A percentile compares a stretch with the other conserved stretches of the same genome.
phyloP scores from a whole-genome alignment of 306 rosid species.

The Hippophae gyantsensis region DNA sequence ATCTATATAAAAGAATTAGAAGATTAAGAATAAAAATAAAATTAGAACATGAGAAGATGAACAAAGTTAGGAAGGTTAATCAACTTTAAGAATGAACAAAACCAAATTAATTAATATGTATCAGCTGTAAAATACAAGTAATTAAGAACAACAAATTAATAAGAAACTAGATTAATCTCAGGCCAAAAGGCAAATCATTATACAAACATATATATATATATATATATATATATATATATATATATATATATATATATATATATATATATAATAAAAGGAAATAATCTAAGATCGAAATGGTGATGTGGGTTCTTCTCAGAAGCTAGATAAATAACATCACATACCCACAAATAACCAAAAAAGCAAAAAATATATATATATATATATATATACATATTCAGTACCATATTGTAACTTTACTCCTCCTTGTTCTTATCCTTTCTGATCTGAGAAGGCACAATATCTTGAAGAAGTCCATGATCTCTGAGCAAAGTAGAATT shows the following conservation, averaged over 20 bases:
- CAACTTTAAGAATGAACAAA: neutral
- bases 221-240: too few species aligned
- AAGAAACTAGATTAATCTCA: slow-evolving; percentile 6
- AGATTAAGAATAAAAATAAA: too few species aligned
- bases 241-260: too few species aligned
- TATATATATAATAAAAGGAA: neutral
- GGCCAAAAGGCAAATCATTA: slow-evolving; percentile 4
- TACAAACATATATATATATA: neutral
- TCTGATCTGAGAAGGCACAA: slow-evolving; percentile 52
- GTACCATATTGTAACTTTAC: too few species aligned
- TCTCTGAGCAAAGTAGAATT: slow-evolving; percentile 29
- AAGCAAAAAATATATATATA: neutral
- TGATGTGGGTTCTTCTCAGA: neutral
- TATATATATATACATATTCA: neutral
- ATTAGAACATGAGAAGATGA: neutral
- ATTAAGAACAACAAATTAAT: slow-evolving; percentile 20
- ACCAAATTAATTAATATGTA: neutral
- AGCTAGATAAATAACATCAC: neutral
- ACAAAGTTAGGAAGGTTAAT: neutral
- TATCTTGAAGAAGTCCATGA: slow-evolving; percentile 81
- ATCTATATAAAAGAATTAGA: too few species aligned
- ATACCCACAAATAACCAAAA: slow-evolving; percentile 1
- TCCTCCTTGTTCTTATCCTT: slow-evolving; percentile 25
- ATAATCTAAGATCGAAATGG: neutral
- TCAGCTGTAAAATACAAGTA: slow-evolving; percentile 6